Evolutionary conservation across 139 green algal genomes (phyloP), one percentile per base, ranked within the genome.

Genomic region (Bryopsis sp.): DNA sequence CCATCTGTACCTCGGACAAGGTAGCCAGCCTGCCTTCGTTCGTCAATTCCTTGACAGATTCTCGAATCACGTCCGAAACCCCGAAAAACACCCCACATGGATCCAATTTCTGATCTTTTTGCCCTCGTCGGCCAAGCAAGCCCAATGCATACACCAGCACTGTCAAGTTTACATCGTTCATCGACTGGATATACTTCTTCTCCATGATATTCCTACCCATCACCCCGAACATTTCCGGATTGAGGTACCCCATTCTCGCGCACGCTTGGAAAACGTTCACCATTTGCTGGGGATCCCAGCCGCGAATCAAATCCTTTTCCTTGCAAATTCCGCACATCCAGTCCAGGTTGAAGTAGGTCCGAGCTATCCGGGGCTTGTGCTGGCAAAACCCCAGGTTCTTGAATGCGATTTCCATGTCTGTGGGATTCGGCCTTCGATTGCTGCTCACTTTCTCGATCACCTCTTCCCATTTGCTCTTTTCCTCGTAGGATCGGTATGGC

Each of bases 1-100:
- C 31, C 6, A 65, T 46, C 26, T 65, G 58, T 33, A 22, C 29
- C 43, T 65, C 58, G 3, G 58, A 35, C 7, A 39, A 54, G 15
- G 62, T 11, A 54, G 43, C 7, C 8, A 19, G 3, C 15, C 62
- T 5, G 35, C 54, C 62, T 35, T 32, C 8, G 3, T 57, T 19
- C 37, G 43, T 36, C 35, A 69, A 6, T 57, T 54, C 62, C 37
- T 57, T 24, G 26, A 69, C 28, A 38, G 28, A 7, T 19, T 50
- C 36, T 24, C 35, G 4, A 11, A 69, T 6, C 35, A 69, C 3
- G 19, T 69, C 62, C 6, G 62, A 69, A 8, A 69, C 26, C 15
- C 62, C 62, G 54, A 69, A 69, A 36, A 69, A 69, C 7, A 69
- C 37, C 11, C 62, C 62, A 57, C 39, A 69, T 32, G 62, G 62